Evolutionary conservation across 345 rosid species (phyloP).

Genomic region (Rhizophora mangle): DNA sequence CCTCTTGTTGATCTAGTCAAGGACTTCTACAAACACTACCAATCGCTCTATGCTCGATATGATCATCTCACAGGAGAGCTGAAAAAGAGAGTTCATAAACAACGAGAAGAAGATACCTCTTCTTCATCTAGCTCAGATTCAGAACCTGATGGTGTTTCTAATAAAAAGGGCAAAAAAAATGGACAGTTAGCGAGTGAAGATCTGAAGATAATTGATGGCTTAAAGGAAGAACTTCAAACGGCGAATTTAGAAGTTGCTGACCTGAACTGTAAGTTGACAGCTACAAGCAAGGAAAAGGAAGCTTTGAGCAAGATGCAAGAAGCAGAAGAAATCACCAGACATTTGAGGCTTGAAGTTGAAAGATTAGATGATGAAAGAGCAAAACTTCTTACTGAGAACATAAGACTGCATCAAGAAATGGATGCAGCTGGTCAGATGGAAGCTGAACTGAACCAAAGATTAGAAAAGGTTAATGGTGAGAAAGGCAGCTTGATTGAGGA

Average conservation of each 20-base stretch:
- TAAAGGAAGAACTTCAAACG: conserved; percentile 60
- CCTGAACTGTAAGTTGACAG: conserved; percentile 44
- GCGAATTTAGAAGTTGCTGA: conserved; percentile 57
- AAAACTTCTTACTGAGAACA: conserved; percentile 41
- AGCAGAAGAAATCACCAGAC: conserved; percentile 41
- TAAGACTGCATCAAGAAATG: conserved; percentile 43
- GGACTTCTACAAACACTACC: conserved; percentile 68
- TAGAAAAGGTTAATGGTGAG: conserved; percentile 20
- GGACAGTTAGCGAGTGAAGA: conserved; percentile 49
- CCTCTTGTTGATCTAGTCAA: conserved; percentile 57
- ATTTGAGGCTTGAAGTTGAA: conserved; percentile 56
- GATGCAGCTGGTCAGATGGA: conserved; percentile 41
- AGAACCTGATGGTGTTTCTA: conserved; percentile 59
- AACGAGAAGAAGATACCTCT: conserved; percentile 44
- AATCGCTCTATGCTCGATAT: conserved; percentile 56
- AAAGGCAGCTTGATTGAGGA: conserved; percentile 20
- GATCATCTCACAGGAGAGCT: conserved; percentile 78
- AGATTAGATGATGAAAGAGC: conserved; percentile 42
- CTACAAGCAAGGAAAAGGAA: conserved; percentile 52
- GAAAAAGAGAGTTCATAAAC: conserved; percentile 48
- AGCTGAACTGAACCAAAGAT: conserved; percentile 31
- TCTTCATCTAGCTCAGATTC: conserved; percentile 78
- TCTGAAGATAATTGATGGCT: conserved; percentile 38
- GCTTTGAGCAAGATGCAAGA: conserved; percentile 51
- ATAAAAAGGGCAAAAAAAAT: conserved; percentile 47